Base-by-base conservation (phyloP, 345 rosid genomes). In the Salix suchowensis region DNA sequence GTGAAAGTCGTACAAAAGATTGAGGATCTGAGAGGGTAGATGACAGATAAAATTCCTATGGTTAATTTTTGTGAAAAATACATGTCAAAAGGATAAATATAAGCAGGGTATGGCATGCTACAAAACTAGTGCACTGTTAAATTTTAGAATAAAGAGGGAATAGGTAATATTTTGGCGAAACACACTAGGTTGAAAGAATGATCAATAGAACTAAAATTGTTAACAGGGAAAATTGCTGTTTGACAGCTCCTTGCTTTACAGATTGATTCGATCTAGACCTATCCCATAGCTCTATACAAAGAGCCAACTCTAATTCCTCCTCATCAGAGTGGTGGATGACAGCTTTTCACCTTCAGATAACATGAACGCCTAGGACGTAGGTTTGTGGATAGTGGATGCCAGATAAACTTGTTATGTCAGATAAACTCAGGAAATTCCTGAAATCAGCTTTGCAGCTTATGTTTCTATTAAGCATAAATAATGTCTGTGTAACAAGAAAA, bases 1-100 rank as follows among this genome's bases (percentile, higher is more conserved):
- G 86, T 68, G 54, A 70, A 81, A 52, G 73, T 79, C 28, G 39
- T 18, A 75, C 32, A 75, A 68, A 76, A 71, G 55, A 70, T 64
- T 39, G 55, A 12, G 77, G 61, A 68, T 42, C 58, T n/a, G 28
- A 72, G 32, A 77, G 7, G 39, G 44, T 40, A 66, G 60, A 72
- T 12, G 9, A 11, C 5, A 65, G 72, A 67, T 13, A 58, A 54
- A 71, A 48, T 24, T 3, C 34, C 67, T 48, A 42, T 74, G 21
- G 15, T 74, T 52, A 14, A 21, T 58, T 68, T 23, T 42, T 42
- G 28, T 39, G 21, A 1, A 4, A 68, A 68, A 14, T 15, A 65
- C 12, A 13, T 13, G 24, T 11, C 23, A 55, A 55, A n/a, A n/a
- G 7, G 62, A 55, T 55, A 55, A 18, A 9, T n/a, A 55, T 8